Evolutionary conservation across 2,329 filamentous ascomycete genomes (phyloP), one percentile per base, ranked within the genome.

Genomic region (Epichloe aotearoae): DNA sequence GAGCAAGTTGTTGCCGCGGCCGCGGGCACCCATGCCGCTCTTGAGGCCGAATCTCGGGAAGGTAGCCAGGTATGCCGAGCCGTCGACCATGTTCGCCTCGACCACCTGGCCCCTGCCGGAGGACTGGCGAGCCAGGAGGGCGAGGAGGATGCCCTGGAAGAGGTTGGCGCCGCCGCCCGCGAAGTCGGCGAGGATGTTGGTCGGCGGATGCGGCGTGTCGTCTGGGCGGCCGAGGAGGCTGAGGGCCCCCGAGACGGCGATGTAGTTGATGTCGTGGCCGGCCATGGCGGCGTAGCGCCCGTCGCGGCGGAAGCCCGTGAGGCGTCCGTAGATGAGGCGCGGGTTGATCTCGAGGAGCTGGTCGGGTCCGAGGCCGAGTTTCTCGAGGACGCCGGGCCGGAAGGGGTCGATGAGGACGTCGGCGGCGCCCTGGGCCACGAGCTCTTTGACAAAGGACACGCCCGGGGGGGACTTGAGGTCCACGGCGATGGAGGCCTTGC

Each of bases 71-170:
- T 91, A 91, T 37, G 82, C 79, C 20, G 78, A 80, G 8, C 91
- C 91, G 69, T 97, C 91, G 12, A 96, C 91, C 91, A 97, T 97
- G 66, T 95, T 96, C 15, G 87, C 88, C 69, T 96, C 88, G 8
- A 97, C 89, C 12, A 96, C 83, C 68, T 96, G 91, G 0, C 91
- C 91, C 2, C 69, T 70, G 0, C 88, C 88, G 0, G 73, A 82
- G 42, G 66, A 69, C 46, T 74, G 70, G 36, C 88, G 73, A 14
- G 80, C 75, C 10, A 94, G 61, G 53, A 97, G 67, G 0, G 93
- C 91, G 19, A 96, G 72, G 50, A 96, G 66, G 4, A 97, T 80
- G 0, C 90, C 91, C 52, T 89, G 73, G 60, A 93, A 88, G 41
- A 93, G 82, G 56, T 82, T 82, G 1, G 85, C 83, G 36, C 91